Conservation (phyloP, 495 filamentous ascomycete species). For the Talaromyces adpressus region DNA sequence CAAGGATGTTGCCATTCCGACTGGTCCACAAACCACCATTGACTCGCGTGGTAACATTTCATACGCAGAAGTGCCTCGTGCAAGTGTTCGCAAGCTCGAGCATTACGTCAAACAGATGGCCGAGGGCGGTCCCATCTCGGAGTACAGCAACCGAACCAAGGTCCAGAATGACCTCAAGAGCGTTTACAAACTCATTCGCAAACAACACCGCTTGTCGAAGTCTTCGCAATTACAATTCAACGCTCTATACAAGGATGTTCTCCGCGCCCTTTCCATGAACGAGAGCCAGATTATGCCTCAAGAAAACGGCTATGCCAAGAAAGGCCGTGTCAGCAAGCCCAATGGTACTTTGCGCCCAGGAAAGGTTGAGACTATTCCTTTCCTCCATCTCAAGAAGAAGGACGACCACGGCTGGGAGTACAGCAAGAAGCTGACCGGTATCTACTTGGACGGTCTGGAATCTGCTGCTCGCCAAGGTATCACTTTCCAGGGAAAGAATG, state of each 20-base stretch:
- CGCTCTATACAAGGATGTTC: conserved; percentile 83
- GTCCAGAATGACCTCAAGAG: conserved; percentile 90
- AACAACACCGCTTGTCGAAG: conserved; percentile 95
- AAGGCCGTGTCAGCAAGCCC: conserved; percentile 52
- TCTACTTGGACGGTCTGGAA: conserved; percentile 88
- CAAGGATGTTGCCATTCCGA: conserved; percentile 91
- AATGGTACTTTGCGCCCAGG: conserved; percentile 61
- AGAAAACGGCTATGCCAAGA: conserved; percentile 65
- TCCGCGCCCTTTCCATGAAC: conserved; percentile 91
- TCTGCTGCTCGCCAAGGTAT: conserved; percentile 79
- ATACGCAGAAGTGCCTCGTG: conserved; percentile 81
- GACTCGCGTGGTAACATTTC: conserved; percentile 84
- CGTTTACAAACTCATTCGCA: conserved; percentile 95
- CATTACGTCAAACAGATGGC: conserved; percentile 99
- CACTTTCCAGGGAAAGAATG: conserved; percentile 91
- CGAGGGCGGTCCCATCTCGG: conserved; percentile 93
- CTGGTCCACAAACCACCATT: conserved; percentile 82
- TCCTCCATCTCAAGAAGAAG: conserved; percentile 95
- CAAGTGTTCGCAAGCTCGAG: conserved; percentile 92
- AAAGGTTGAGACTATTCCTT: conserved; percentile 95
- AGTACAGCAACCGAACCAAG: conserved; percentile 97
- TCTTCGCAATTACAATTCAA: conserved; percentile 93
- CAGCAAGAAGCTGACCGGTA: conserved; percentile 90
- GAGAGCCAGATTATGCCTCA: conserved; percentile 92
- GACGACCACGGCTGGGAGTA: conserved; percentile 95